Percentiles rank a stretch among this genome's conserved stretches.
These are phyloP conservation scores for Polytrichum commune DNA, from an alignment of 225 moss, liverwort and hornwort genomes.

Conservation along the genomic window DNA sequence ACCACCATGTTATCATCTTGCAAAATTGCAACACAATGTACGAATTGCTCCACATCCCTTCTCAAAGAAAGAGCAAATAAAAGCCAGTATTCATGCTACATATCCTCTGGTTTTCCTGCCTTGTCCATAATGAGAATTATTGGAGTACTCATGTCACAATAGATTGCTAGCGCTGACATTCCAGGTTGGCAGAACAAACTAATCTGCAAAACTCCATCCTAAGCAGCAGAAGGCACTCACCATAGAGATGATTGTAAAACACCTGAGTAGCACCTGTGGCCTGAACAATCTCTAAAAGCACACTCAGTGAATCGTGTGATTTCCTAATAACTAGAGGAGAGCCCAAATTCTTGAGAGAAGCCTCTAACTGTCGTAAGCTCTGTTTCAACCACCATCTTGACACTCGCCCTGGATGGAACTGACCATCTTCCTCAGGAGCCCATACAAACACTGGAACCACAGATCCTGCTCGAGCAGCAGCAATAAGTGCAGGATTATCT, in stretches of 20 bases:
- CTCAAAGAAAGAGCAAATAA: too few species aligned
- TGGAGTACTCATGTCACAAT: too few species aligned
- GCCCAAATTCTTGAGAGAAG: slow-evolving; percentile 73
- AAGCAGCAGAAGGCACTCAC: slow-evolving; percentile 38
- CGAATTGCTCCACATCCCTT: too few species aligned
- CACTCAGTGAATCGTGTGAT: slow-evolving; percentile 60
- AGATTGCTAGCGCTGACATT: too few species aligned
- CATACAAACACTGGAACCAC: slow-evolving; percentile 93
- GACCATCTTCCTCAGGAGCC: slow-evolving; percentile 94
- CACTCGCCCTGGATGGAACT: slow-evolving; percentile 95
- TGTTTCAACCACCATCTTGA: slow-evolving; percentile 99
- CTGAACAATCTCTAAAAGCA: slow-evolving; percentile 73
- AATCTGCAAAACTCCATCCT: too few species aligned
- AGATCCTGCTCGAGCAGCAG: slow-evolving; percentile 83
- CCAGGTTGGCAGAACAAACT: too few species aligned
- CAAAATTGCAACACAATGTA: too few species aligned
- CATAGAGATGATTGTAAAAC: slow-evolving; percentile 96
- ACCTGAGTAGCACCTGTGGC: slow-evolving; percentile 86
- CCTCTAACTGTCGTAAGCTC: slow-evolving; percentile 78
- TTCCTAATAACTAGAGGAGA: slow-evolving; percentile 80
- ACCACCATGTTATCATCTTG: too few species aligned
- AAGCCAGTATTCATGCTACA: too few species aligned
- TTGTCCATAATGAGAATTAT: too few species aligned
- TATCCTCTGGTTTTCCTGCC: too few species aligned
- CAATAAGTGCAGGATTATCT: slow-evolving; percentile 95